Evolutionary conservation across 371 early-diverging fungal species (phyloP).

Genomic region (Rhizopus stolonifer): DNA sequence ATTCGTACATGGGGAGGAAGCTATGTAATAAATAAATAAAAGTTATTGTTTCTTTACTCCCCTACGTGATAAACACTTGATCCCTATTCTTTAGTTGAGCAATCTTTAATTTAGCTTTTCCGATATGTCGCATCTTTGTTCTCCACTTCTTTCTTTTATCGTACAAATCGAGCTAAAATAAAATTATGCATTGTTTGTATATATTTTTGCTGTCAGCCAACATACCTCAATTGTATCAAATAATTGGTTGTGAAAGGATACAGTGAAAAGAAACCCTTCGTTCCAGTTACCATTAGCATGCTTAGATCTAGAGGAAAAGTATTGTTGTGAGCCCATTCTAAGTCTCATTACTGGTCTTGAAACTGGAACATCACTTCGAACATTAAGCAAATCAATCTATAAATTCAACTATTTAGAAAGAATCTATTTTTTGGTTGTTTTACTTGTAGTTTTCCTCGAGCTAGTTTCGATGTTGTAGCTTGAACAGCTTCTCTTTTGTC

Average conservation of each 20-base stretch:
- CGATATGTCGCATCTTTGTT: constrained; percentile 35
- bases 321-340: constrained; percentile 46
- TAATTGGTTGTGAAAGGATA: constrained; percentile 45
- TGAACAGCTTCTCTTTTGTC: constrained; percentile 27
- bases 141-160: constrained; percentile 43
- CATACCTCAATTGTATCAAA: constrained; percentile 49
- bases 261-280: constrained; percentile 43
- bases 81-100: constrained; percentile 31
- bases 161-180: constrained; percentile 33
- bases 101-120: constrained; percentile 48
- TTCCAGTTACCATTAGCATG: constrained; percentile 46
- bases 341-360: constrained; percentile 44
- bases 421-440: background rate
- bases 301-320: constrained; percentile 37
- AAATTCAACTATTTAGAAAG: background rate
- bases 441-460: constrained; percentile 38
- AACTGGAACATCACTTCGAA: constrained; percentile 34
- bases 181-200: background rate
- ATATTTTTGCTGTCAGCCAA: background rate
- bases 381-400: constrained; percentile 49
- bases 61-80: constrained; percentile 51
- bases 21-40: constrained; percentile 14
- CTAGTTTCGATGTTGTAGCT: constrained; percentile 7
- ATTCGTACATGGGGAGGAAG: constrained; percentile 54
- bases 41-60: background rate